These are phyloP conservation scores for Geotrichum reessii DNA, from an alignment of 1,139 yeast genomes.

Conservation along the genomic window DNA sequence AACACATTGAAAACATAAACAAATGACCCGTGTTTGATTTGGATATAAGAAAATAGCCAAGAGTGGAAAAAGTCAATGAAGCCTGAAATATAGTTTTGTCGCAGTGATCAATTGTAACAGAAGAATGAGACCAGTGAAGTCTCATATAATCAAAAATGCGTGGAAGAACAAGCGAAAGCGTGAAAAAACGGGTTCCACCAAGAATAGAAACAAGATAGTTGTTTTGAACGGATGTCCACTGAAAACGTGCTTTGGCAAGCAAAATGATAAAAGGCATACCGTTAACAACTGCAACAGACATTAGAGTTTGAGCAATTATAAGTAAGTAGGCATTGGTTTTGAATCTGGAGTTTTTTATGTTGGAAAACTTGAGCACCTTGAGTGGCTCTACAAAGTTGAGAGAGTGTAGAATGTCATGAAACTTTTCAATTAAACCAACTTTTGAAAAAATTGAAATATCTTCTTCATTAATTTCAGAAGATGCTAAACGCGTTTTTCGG, in stretches of 20 bases:
- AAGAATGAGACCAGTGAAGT: slow-evolving; percentile 29
- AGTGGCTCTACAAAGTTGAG: slow-evolving; percentile 43
- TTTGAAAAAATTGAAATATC: not conserved
- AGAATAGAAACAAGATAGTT: slow-evolving; percentile 54
- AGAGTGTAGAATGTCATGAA: slow-evolving; percentile 15
- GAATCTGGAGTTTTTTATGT: slow-evolving; percentile 41
- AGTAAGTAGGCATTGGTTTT: slow-evolving; percentile 45
- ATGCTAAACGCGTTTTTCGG: slow-evolving; percentile 5
- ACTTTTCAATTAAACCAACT: slow-evolving; percentile 11
- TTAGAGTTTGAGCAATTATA: slow-evolving; percentile 44
- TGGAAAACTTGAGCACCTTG: slow-evolving; percentile 33
- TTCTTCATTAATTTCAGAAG: not conserved
- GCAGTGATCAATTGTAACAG: slow-evolving; percentile 44
- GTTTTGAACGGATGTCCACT: slow-evolving; percentile 54
- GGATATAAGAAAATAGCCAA: slow-evolving; percentile 42
- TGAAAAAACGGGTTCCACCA: slow-evolving; percentile 45
- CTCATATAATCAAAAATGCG: slow-evolving; percentile 37
- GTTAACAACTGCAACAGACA: slow-evolving; percentile 36
- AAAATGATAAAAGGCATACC: slow-evolving; percentile 47
- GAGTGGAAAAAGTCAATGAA: slow-evolving; percentile 40
- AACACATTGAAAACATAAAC: slow-evolving; percentile 46
- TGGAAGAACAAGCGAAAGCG: slow-evolving; percentile 45
- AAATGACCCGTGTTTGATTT: slow-evolving; percentile 31
- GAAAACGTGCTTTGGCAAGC: slow-evolving; percentile 52
- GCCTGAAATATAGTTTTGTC: slow-evolving; percentile 46